phyloP scores from a whole-genome alignment of 345 rosid genomes.

The Populus tremula region DNA sequence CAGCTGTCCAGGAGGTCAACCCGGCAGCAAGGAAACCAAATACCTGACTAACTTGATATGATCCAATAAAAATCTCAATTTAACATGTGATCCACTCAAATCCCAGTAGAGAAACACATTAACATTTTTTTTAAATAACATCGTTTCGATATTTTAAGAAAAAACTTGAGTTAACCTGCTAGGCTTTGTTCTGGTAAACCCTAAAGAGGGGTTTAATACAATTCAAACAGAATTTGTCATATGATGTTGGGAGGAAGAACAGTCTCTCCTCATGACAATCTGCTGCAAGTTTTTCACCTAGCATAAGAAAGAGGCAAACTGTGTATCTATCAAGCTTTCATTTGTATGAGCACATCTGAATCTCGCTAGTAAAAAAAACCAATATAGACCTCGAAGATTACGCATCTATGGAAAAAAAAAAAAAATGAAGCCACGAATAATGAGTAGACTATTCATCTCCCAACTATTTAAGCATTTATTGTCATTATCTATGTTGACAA shows the following conservation, averaged over 20 bases:
- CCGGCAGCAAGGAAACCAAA: too few relatives aligned
- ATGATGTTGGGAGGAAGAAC: not conserved
- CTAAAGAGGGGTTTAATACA: not conserved
- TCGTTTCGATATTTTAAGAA: too few relatives aligned
- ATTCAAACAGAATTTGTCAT: not conserved
- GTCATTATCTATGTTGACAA: slow-evolving; percentile 5
- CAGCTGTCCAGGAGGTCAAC: too few relatives aligned
- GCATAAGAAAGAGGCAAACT: too few relatives aligned
- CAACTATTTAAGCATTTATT: slow-evolving; percentile 3
- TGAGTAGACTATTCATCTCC: not conserved
- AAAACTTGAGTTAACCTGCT: too few relatives aligned
- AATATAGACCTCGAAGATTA: not conserved
- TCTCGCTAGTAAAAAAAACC: not conserved
- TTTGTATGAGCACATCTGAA: not conserved
- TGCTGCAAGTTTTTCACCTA: not conserved
- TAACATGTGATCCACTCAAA: too few relatives aligned
- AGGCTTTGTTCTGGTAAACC: too few relatives aligned
- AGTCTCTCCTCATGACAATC: not conserved
- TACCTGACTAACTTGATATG: too few relatives aligned
- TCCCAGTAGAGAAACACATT: too few relatives aligned
- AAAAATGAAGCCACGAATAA: too few relatives aligned
- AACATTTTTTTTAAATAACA: too few relatives aligned
- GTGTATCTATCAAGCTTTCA: not conserved
- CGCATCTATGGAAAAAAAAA: not conserved
- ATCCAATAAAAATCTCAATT: too few relatives aligned